Evolutionary conservation across 2,329 filamentous ascomycete genomes (phyloP).

Genomic region (Botryotinia globosa): DNA sequence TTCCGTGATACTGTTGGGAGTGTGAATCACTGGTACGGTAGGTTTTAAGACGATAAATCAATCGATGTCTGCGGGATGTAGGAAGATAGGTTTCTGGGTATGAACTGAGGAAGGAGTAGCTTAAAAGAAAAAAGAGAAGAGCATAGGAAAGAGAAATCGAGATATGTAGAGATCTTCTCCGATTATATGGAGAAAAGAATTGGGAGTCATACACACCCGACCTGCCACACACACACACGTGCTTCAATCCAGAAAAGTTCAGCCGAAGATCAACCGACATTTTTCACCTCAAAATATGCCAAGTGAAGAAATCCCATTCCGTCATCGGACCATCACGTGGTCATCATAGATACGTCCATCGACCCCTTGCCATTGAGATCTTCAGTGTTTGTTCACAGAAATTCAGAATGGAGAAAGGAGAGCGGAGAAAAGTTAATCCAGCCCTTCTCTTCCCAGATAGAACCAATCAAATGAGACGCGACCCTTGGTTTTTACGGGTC

Average conservation of each 20-base stretch:
- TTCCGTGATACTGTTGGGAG: background rate
- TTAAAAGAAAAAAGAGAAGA: background rate
- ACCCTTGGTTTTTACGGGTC: background rate
- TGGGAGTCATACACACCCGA: slow-evolving; percentile 4
- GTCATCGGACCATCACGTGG: slow-evolving; percentile 6
- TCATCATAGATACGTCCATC: background rate
- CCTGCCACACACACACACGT: too few relatives aligned
- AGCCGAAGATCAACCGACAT: background rate
- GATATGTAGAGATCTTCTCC: background rate
- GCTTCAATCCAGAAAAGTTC: too few relatives aligned
- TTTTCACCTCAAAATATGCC: background rate
- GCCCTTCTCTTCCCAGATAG: accelerated
- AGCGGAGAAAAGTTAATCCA: slow-evolving; percentile 4
- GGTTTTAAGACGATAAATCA: background rate
- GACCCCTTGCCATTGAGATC: background rate
- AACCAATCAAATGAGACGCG: background rate
- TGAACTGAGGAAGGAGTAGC: too few relatives aligned
- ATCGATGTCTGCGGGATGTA: background rate
- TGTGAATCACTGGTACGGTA: background rate
- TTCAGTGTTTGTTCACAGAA: too few relatives aligned
- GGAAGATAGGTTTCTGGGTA: background rate
- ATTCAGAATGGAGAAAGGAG: background rate
- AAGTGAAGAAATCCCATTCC: background rate
- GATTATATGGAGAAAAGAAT: background rate
- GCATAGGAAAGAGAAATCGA: too few relatives aligned